Evolutionary conservation across 2,329 filamentous ascomycete species (phyloP), one percentile per base, ranked within the genome.

Genomic region (Lecanicillium sp.): DNA sequence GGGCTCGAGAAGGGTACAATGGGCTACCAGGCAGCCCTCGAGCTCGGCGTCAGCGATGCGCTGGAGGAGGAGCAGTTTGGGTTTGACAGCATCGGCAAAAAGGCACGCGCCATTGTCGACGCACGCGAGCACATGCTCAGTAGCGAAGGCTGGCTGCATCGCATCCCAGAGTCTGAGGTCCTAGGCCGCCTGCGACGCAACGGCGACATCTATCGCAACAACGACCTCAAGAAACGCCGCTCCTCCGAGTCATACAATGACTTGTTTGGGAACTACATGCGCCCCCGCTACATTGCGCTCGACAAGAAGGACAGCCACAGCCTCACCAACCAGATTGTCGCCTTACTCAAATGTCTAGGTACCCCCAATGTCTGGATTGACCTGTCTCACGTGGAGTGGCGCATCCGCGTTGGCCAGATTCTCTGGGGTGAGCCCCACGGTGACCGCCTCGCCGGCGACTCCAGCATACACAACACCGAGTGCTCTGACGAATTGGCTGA

Each of bases 311-410:
- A 84, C 56, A 78, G 77, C 4, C 77, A 79, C 57, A 78, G 83
- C 46, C 67, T 89, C 17, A 74, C 82, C 36, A 81, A 86, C 29
- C 85, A 89, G 59, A 87, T 88, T 48, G 73, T 83, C 54, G 77
- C 81, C 4, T 66, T 89, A 15, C 73, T 88, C 38, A 80, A 80
- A 59, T 77, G 84, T 9, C 71, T 89, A 37, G 78, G 76, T 1
- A 68, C 78, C 7, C 74, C 81, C 46, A 83, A 84, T 48, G 77
- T 86, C 38, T 89, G 85, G 85, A 75, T 85, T 44, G 84, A 89
- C 62, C 85, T 89, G 54, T 84, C 83, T 17, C 74, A 82, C 26
- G 81, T 88, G 6, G 84, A 88, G 60, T 88, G 84, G 84, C 76
- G 85, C 30, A 84, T 89, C 50, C 74, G 83, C 11, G 69, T 89